Percentiles rank a stretch among this genome's conserved stretches.
Evolutionary conservation across 176 grass and related monocot genomes (phyloP).

Genomic region (Bromus sterilis): DNA sequence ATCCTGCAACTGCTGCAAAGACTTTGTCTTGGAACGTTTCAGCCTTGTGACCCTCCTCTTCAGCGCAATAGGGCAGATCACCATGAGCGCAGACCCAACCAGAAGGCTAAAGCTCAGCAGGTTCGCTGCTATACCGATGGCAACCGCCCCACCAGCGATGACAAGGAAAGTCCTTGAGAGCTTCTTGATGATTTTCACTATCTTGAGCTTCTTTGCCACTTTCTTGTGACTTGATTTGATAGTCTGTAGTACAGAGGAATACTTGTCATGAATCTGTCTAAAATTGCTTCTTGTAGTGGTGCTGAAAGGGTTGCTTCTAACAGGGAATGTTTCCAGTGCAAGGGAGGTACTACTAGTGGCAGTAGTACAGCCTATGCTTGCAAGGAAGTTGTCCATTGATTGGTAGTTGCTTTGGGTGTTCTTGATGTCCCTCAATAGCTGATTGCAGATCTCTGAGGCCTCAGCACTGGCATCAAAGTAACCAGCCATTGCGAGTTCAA

Average conservation of each 20-base stretch:
- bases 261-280: conserved; percentile 38
- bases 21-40: neutral
- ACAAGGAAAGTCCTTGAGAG: neutral
- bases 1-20: conserved; percentile 12
- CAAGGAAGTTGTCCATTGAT: conserved; percentile 42
- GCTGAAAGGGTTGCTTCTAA: conserved; percentile 33
- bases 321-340: neutral
- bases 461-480: conserved; percentile 48
- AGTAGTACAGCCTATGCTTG: neutral
- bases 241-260: conserved; percentile 9
- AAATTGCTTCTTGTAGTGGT: conserved; percentile 20
- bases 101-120: conserved; percentile 20
- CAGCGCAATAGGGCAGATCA: neutral
- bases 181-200: conserved; percentile 8
- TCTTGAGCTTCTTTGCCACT: conserved; percentile 29
- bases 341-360: neutral
- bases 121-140: conserved; percentile 7
- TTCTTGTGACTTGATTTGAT: conserved; percentile 24
- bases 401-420: conserved; percentile 23
- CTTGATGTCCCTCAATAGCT: conserved; percentile 32
- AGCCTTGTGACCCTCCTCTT: neutral
- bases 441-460: conserved; percentile 31
- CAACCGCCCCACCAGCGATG: neutral
- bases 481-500: neutral
- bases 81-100: conserved; percentile 16